Conservation (phyloP, 306 rosid species). For the Dryas drummondii region DNA sequence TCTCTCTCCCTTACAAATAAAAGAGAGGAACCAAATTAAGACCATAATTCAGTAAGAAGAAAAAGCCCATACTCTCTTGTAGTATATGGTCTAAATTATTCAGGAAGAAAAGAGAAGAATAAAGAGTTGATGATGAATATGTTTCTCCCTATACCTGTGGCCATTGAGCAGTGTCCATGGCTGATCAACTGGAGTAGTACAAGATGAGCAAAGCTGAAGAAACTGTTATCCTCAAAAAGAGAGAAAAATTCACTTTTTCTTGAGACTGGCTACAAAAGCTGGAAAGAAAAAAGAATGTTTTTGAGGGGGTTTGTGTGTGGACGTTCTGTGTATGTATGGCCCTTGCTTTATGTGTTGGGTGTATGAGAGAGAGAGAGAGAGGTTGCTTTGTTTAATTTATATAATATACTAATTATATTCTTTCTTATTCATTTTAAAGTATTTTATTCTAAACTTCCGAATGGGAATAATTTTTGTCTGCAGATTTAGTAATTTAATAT, state of each 20-base stretch:
- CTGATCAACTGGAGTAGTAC: conserved; percentile 22
- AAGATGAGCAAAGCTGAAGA: conserved; percentile 14
- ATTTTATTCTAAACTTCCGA: conserved; percentile 11
- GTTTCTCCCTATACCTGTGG: conserved; percentile 53
- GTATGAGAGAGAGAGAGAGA: conserved; percentile 14
- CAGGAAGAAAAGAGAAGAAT: neutral
- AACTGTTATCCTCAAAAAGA: conserved; percentile 9
- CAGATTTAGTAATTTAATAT: conserved; percentile 18
- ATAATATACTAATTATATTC: conserved; percentile 19
- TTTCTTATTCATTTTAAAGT: conserved; percentile 10
- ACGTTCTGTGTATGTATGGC: conserved; percentile 35
- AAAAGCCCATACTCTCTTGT: neutral
- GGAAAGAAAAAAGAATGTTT: conserved; percentile 31
- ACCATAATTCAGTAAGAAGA: neutral
- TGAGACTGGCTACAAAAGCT: conserved; percentile 35
- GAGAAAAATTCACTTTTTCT: conserved; percentile 27
- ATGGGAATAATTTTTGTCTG: conserved; percentile 32
- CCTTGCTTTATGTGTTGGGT: conserved; percentile 35
- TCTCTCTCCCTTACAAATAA: conserved; percentile 1
- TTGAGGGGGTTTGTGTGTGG: conserved; percentile 33
- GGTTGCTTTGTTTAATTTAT: neutral
- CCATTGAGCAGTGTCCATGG: conserved; percentile 87
- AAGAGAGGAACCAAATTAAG: neutral
- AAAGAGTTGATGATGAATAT: neutral
- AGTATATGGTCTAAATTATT: neutral